Evolutionary conservation across 805 yeast species (phyloP).

Genomic region (Saturnispora halmiae): DNA sequence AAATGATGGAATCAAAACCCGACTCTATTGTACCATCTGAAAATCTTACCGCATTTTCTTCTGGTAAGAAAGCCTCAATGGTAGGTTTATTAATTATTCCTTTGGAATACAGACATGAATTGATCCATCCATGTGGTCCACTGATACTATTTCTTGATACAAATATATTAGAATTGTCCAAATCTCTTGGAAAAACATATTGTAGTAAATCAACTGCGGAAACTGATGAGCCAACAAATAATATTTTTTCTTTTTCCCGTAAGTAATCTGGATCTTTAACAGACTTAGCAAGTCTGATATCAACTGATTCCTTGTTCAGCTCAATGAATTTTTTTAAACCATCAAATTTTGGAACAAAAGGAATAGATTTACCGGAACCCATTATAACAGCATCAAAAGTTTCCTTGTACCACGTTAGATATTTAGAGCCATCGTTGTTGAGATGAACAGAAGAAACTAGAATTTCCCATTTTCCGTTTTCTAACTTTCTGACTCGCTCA

Average conservation of each 20-base stretch:
- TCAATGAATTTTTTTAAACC: constrained; percentile 29
- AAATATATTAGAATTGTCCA: constrained; percentile 20
- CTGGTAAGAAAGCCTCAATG: constrained; percentile 15
- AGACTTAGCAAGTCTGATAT: constrained; percentile 46
- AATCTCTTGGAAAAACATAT: constrained; percentile 24
- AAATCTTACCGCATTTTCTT: constrained; percentile 20
- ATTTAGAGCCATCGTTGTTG: constrained; percentile 9
- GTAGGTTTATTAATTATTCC: constrained; percentile 16
- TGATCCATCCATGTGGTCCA: constrained; percentile 12
- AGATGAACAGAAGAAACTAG: constrained; percentile 12
- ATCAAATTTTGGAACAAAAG: constrained; percentile 43
- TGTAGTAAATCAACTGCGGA: constrained; percentile 35
- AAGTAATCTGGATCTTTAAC: constrained; percentile 39
- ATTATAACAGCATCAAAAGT: constrained; percentile 52
- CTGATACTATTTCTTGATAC: constrained; percentile 13
- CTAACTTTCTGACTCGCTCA: constrained; percentile 28
- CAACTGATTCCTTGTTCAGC: constrained; percentile 26
- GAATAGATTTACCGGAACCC: constrained; percentile 56
- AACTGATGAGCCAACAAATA: constrained; percentile 36
- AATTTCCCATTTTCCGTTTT: constrained; percentile 32
- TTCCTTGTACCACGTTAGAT: constrained; percentile 34
- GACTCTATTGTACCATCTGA: constrained; percentile 27
- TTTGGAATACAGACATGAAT: constrained; percentile 10
- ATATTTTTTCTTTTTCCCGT: constrained; percentile 30
- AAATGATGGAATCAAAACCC: constrained; percentile 34